Base-by-base conservation (phyloP, 441 rosid species). In the Jatropha multifida region DNA sequence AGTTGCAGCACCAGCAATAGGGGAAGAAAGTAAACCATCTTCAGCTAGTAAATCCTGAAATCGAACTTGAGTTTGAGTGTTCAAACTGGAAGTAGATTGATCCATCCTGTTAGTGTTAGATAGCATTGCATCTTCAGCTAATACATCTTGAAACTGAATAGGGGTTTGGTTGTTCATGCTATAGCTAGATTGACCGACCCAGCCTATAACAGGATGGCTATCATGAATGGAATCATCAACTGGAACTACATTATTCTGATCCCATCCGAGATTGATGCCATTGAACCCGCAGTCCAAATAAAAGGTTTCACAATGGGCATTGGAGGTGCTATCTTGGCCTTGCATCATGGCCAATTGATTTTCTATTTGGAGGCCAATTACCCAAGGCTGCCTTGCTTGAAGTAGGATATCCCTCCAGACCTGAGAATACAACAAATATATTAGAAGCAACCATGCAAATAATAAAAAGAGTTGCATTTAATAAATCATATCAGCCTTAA, bases 251-350 rank as follows among this genome's bases (percentile, higher is more conserved):
- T n/a, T 52, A 17, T 60, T 67, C 27, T 49, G 76, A 42, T 41
- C 49, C 63, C 54, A 20, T 58, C 9, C 15, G n/a, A 58, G 41
- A 68, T 8, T 63, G 51, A 46, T 56, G 27, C 10, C 58, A 58
- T 58, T 73, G 48, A 68, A 65, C 3, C 37, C 74, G 44, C 60
- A 20, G 65, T 44, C 52, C 26, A 68, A 61, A 75, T 46, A 52
- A 40, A 60, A 17, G 69, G 20, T 59, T 69, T 52, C 69, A 2
- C 46, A 46, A 27, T 51, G 26, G 2, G 68, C 51, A 42, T 55
- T 69, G 49, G 66, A 65, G 70, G 32, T 20, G 74, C 49, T 74
- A 0, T 69, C 77, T 63, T 67, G 72, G 15, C 78, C 82, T 68
- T 71, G 44, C 83, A 65, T 74, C 38, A 4, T 48, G 54, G 40